These are phyloP conservation scores for Platanthera guangdongensis DNA, from an alignment of 106 monocot genomes.

Conservation along the genomic window DNA sequence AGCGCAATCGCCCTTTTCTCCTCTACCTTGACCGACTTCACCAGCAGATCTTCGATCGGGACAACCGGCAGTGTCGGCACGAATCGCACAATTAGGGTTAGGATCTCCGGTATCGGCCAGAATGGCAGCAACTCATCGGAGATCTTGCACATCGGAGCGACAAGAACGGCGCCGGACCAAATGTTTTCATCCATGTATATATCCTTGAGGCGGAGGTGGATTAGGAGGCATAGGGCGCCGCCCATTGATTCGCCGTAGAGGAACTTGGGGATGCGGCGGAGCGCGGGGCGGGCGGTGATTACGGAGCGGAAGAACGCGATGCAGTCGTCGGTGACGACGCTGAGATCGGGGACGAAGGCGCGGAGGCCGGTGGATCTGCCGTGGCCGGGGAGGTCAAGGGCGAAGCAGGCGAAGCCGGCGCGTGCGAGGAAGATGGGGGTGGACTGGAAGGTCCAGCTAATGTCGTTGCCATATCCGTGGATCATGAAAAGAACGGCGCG, in stretches of 20 bases:
- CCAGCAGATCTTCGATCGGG: conserved; percentile 64
- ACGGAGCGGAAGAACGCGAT: conserved; percentile 34
- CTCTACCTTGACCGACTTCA: conserved; percentile 64
- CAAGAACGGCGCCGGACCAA: conserved; percentile 69
- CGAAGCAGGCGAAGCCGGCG: conserved; percentile 64
- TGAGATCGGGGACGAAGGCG: conserved; percentile 72
- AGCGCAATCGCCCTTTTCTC: conserved; percentile 52
- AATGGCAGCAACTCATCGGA: conserved; percentile 54
- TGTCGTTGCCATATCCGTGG: conserved; percentile 96
- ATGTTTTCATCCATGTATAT: not conserved
- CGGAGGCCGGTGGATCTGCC: conserved; percentile 69
- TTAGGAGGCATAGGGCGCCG: conserved; percentile 58
- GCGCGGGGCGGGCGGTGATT: not conserved
- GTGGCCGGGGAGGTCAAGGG: conserved; percentile 82
- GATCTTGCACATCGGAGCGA: conserved; percentile 84
- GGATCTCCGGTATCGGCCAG: conserved; percentile 65
- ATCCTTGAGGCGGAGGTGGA: conserved; percentile 42
- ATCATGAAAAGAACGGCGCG: conserved; percentile 69
- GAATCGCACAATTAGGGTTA: conserved; percentile 41
- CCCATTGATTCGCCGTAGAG: conserved; percentile 91
- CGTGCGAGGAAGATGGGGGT: conserved; percentile 75
- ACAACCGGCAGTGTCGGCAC: conserved; percentile 55
- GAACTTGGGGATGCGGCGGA: conserved; percentile 31
- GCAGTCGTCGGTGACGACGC: conserved; percentile 32
- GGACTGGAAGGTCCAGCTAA: conserved; percentile 91